These are phyloP conservation scores for Psilocybe subaeruginosa DNA, from an alignment of 768 basidiomycete species.

Conservation along the genomic window DNA sequence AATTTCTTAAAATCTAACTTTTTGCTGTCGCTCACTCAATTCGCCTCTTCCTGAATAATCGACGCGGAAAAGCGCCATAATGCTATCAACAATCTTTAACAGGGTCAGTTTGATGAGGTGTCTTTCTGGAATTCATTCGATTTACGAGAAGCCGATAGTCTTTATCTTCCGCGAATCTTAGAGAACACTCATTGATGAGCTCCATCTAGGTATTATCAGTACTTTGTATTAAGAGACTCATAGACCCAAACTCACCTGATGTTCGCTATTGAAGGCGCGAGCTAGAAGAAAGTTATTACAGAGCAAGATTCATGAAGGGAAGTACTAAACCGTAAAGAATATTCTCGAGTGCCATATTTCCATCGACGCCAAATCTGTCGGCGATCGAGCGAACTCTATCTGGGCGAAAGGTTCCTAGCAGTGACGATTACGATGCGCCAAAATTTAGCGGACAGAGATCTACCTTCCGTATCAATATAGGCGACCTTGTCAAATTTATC, in stretches of 20 bases:
- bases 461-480: conserved; percentile 89
- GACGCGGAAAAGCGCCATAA: conserved; percentile 95
- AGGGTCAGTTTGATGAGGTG: conserved; percentile 13
- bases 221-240: not conserved
- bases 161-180: conserved; percentile 89
- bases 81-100: conserved; percentile 87
- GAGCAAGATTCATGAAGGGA: not conserved
- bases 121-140: conserved; percentile 4
- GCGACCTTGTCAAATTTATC: conserved; percentile 58
- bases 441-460: conserved; percentile 10
- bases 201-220: conserved; percentile 64
- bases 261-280: conserved; percentile 90
- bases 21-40: conserved; percentile 92
- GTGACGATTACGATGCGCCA: conserved; percentile 20
- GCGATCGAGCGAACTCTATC: conserved; percentile 92
- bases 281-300: conserved; percentile 43
- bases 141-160: conserved; percentile 72
- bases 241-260: conserved; percentile 56
- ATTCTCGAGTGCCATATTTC: conserved; percentile 84
- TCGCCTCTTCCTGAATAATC: conserved; percentile 95
- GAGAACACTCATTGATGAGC: conserved; percentile 85
- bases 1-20: conserved; percentile 41
- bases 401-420: conserved; percentile 87
- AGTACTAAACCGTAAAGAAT: conserved; percentile 74
- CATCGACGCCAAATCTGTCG: conserved; percentile 92